phyloP scores from a whole-genome alignment of 2,329 filamentous ascomycete species.

The Trichocomaceae sp. region DNA sequence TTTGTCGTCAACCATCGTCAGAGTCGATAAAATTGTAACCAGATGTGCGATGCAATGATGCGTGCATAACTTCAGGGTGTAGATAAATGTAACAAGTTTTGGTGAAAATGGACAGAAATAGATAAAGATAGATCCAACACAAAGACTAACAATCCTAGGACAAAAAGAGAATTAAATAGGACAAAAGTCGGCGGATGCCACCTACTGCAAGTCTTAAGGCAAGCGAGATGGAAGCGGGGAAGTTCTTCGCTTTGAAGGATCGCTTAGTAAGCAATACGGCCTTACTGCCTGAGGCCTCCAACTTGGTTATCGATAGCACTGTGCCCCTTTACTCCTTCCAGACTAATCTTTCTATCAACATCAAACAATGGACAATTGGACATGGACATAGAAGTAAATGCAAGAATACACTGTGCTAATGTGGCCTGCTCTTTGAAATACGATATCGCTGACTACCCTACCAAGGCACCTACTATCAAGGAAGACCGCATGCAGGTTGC shows the following conservation, averaged over 20 bases:
- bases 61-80: slow-evolving; percentile 5
- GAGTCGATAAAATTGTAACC: slow-evolving; percentile 17
- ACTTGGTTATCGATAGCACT: not conserved
- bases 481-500: not conserved
- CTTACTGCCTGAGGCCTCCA: not conserved
- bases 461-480: not conserved
- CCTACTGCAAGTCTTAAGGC: not conserved
- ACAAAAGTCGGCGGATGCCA: not conserved
- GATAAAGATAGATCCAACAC: not conserved
- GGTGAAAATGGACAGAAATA: not conserved
- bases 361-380: no score
- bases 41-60: slow-evolving; percentile 6
- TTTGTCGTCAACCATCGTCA: slow-evolving; percentile 21
- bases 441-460: not conserved
- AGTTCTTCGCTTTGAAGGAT: not conserved
- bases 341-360: no score
- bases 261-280: not conserved
- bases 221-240: not conserved
- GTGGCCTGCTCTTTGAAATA: not conserved
- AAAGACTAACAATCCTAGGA: not conserved
- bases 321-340: not conserved
- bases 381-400: no score
- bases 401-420: no score
- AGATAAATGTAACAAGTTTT: not conserved
- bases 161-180: no score